Conservation (phyloP, 2,329 filamentous ascomycete species). For the Paraphoma chrysanthemicola region DNA sequence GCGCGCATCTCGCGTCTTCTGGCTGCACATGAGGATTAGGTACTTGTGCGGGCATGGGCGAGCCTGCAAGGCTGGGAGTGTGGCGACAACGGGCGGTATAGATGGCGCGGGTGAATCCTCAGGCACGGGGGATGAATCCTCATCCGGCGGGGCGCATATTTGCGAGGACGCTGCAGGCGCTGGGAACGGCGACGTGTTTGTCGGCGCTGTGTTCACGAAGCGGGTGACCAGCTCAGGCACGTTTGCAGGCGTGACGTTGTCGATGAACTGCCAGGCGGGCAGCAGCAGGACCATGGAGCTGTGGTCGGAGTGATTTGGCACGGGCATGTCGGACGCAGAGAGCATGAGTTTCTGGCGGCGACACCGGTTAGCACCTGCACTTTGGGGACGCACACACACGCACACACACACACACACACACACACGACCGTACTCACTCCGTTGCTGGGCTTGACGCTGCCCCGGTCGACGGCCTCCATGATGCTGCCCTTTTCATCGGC, state of each 20-base stretch:
- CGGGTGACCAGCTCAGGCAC: slow-evolving; percentile 74
- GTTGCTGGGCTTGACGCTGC: slow-evolving; percentile 66
- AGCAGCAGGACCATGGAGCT: slow-evolving; percentile 80
- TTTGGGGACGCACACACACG: not conserved
- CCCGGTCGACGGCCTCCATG: slow-evolving; percentile 61
- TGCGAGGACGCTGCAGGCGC: slow-evolving; percentile 16
- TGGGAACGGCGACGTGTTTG: slow-evolving; percentile 70
- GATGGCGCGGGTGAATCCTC: slow-evolving; percentile 1
- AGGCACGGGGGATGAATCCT: slow-evolving; percentile 9
- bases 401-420: not conserved
- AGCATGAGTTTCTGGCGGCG: slow-evolving; percentile 77
- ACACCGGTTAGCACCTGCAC: not conserved
- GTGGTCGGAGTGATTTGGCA: slow-evolving; percentile 69
- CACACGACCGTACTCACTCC: slow-evolving; percentile 62
- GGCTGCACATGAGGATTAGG: slow-evolving; percentile 91
- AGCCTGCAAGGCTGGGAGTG: slow-evolving; percentile 55
- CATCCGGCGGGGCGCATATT: slow-evolving; percentile 16
- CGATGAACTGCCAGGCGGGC: slow-evolving; percentile 81
- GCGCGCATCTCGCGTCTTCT: slow-evolving; percentile 90
- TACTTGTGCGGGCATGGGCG: slow-evolving; percentile 81
- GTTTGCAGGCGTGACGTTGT: slow-evolving; percentile 79
- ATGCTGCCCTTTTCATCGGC: slow-evolving; percentile 75
- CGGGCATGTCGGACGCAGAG: slow-evolving; percentile 88
- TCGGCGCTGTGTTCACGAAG: slow-evolving; percentile 75
- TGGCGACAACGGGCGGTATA: slow-evolving; percentile 36